These are phyloP conservation scores for Aureobasidium sp. DNA, from an alignment of 2,329 filamentous ascomycete genomes.

Conservation along the genomic window DNA sequence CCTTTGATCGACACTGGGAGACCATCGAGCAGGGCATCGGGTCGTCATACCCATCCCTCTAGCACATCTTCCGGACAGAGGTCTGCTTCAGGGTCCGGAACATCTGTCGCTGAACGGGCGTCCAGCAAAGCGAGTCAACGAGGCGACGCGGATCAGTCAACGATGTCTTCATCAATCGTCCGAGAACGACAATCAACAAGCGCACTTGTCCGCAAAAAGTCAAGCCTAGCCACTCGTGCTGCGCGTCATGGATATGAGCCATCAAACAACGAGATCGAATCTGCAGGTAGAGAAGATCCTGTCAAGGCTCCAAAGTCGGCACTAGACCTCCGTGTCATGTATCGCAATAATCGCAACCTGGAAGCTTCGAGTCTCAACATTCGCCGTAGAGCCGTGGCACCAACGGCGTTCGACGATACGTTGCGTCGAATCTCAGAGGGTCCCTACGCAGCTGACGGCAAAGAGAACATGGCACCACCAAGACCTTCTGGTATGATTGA, in stretches of 20 bases:
- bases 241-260: neutral
- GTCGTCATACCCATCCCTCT: neutral
- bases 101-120: neutral
- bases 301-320: constrained; percentile 22
- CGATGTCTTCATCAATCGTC: neutral
- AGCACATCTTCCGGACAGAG: neutral
- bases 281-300: constrained; percentile 4
- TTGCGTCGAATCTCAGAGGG: constrained; percentile 27
- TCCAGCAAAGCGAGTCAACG: neutral
- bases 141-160: neutral
- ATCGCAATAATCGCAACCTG: constrained; percentile 18
- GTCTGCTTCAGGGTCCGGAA: neutral
- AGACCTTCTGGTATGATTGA: constrained; percentile 4
- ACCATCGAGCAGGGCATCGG: constrained; percentile 17
- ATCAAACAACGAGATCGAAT: neutral
- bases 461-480: constrained; percentile 7
- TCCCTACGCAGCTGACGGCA: constrained; percentile 22
- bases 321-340: constrained; percentile 28
- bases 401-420: constrained; percentile 24
- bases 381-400: constrained; percentile 12
- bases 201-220: neutral
- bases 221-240: neutral
- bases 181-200: neutral
- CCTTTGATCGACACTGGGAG: constrained; percentile 32
- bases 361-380: constrained; percentile 15